Percentiles rank a stretch among this genome's conserved stretches.
Evolutionary conservation across 1,139 yeast genomes (phyloP).

Genomic region (Magnusiomyces suaveolens): DNA sequence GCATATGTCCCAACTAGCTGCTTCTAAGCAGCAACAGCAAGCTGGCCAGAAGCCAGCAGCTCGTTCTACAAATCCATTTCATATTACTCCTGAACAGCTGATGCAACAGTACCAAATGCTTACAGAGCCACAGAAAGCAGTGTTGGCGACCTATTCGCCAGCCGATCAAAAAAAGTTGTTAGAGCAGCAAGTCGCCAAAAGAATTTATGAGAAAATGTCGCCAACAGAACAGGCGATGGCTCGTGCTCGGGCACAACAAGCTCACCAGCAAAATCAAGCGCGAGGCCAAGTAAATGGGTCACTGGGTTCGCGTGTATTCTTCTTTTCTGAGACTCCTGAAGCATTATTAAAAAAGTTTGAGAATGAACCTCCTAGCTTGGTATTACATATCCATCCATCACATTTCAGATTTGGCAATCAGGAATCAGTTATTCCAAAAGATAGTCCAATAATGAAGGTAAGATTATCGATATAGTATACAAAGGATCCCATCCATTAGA

Average conservation of each 20-base stretch:
- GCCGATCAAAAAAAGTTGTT: neutral
- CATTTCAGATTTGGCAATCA: constrained; percentile 73
- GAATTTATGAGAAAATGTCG: neutral
- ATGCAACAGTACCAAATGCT: constrained; percentile 5
- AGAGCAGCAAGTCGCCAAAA: neutral
- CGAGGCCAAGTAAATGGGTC: neutral
- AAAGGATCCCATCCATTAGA: neutral
- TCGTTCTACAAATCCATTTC: neutral
- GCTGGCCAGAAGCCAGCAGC: neutral
- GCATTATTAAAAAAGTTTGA: constrained; percentile 72
- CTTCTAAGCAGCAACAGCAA: neutral
- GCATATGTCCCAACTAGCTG: neutral
- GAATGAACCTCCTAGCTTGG: constrained; percentile 71
- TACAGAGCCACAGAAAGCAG: neutral
- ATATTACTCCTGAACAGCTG: neutral
- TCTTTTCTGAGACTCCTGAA: constrained; percentile 53
- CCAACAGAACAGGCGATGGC: constrained; percentile 4
- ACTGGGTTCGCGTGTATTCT: neutral
- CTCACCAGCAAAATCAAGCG: neutral
- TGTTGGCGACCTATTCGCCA: neutral
- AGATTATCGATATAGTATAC: neutral
- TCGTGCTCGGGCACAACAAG: constrained; percentile 6
- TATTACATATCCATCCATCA: constrained; percentile 81
- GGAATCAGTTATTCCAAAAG: constrained; percentile 73
- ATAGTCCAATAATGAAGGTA: constrained; percentile 60